Evolutionary conservation across 2,329 filamentous ascomycete genomes (phyloP).

Genomic region (Pezicula rhizophila): DNA sequence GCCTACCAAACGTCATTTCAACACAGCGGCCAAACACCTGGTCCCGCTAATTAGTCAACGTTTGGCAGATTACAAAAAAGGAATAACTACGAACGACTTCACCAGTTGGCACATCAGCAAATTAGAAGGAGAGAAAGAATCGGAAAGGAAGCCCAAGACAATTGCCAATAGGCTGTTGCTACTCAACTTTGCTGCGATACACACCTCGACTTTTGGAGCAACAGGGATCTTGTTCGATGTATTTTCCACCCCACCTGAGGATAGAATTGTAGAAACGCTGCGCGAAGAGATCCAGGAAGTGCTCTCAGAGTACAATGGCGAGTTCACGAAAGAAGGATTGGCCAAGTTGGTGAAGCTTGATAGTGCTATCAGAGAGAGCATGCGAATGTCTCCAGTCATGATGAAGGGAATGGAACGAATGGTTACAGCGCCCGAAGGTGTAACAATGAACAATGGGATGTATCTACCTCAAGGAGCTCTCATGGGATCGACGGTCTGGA

Average conservation of each 20-base stretch:
- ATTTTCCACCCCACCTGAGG: slow-evolving; percentile 15
- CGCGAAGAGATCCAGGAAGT: slow-evolving; percentile 24
- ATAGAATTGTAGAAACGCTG: slow-evolving; percentile 14
- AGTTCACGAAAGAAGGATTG: slow-evolving; percentile 27
- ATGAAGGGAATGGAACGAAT: slow-evolving; percentile 15
- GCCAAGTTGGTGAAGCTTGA: slow-evolving; percentile 28
- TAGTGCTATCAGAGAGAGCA: slow-evolving; percentile 28
- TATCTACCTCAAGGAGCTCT: slow-evolving; percentile 12
- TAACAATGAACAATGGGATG: slow-evolving; percentile 12
- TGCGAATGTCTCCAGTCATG: slow-evolving; percentile 26
- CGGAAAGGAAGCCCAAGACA: slow-evolving; percentile 15
- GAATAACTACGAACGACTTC: slow-evolving; percentile 15
- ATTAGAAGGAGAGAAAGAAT: slow-evolving; percentile 11
- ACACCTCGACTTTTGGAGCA: slow-evolving; percentile 25
- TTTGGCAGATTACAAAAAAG: slow-evolving; percentile 2
- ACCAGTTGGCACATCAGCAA: slow-evolving; percentile 21
- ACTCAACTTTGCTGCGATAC: slow-evolving; percentile 28
- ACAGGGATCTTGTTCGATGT: slow-evolving; percentile 27
- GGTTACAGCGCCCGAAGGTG: slow-evolving; percentile 21
- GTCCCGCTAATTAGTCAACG: slow-evolving; percentile 23
- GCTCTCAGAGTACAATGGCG: slow-evolving; percentile 15
- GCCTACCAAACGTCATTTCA: slow-evolving; percentile 22
- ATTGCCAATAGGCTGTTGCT: slow-evolving; percentile 24
- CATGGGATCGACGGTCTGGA: slow-evolving; percentile 7
- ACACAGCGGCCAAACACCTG: slow-evolving; percentile 16